Evolutionary conservation across 257 asterid species (phyloP).

Genomic region (Primulina eburnea): DNA sequence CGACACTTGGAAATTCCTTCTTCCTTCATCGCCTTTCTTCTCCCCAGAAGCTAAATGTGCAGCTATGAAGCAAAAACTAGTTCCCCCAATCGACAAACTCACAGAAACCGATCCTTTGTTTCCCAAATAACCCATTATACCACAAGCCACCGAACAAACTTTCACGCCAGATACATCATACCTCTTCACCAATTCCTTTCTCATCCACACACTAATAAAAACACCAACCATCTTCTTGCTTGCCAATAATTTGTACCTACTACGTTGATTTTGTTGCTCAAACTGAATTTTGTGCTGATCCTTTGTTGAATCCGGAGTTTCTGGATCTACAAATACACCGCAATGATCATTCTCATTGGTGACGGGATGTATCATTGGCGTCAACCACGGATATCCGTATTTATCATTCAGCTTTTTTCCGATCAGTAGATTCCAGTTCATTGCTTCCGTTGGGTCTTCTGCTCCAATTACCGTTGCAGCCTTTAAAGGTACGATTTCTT

Average conservation of each 20-base stretch:
- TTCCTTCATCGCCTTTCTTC: constrained; percentile 88
- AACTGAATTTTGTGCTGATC: constrained; percentile 22
- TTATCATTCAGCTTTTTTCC: constrained; percentile 67
- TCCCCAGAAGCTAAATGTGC: constrained; percentile 97
- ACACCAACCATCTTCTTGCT: constrained; percentile 98
- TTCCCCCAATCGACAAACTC: constrained; percentile 67
- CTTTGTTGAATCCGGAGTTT: constrained; percentile 21
- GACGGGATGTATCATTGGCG: constrained; percentile 61
- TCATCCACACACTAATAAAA: constrained; percentile 87
- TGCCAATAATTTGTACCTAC: constrained; percentile 60
- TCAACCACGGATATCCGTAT: constrained; percentile 73
- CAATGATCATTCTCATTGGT: constrained; percentile 42
- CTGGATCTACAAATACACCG: constrained; percentile 19
- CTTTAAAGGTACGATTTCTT: constrained; percentile 86
- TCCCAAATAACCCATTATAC: constrained; percentile 90
- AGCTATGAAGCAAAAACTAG: constrained; percentile 83
- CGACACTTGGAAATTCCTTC: constrained; percentile 75
- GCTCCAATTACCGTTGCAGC: constrained; percentile 70
- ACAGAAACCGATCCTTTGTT: constrained; percentile 87
- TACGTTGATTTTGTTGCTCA: constrained; percentile 20
- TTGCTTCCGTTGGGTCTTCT: constrained; percentile 81
- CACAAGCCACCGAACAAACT: constrained; percentile 86
- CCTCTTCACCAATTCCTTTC: constrained; percentile 51
- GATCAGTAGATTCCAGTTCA: constrained; percentile 76
- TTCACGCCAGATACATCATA: constrained; percentile 52